A percentile compares a stretch with the other conserved stretches of the same genome.
Evolutionary conservation across 805 yeast genomes (phyloP).

Genomic region (Ogataea minuta): DNA sequence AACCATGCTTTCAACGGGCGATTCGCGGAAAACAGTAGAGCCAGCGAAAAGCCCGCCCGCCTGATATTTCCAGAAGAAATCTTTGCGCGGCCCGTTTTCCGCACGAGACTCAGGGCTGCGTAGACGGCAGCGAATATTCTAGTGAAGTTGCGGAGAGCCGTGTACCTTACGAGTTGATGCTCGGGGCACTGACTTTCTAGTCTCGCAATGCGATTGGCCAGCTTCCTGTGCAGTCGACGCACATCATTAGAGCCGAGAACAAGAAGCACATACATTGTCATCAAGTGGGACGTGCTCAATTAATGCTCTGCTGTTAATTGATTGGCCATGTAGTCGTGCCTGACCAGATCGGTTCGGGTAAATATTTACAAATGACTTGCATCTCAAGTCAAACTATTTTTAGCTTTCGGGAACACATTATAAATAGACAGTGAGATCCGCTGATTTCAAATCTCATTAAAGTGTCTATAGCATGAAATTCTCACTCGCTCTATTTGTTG

Average conservation of each 20-base stretch:
- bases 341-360: conserved; percentile 5
- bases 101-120: neutral
- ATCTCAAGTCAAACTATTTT: conserved; percentile 4
- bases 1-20: conserved; percentile 9
- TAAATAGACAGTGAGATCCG: conserved; percentile 24
- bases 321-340: conserved; percentile 6
- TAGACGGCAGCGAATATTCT: conserved; percentile 5
- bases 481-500: conserved; percentile 34
- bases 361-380: conserved; percentile 8
- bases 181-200: conserved; percentile 5
- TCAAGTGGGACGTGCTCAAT: too few relatives aligned
- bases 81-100: neutral
- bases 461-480: conserved; percentile 3
- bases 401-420: conserved; percentile 39
- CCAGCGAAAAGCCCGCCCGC: conserved; percentile 7
- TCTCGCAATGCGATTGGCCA: neutral
- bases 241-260: conserved; percentile 10
- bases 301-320: neutral
- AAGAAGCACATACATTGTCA: conserved; percentile 2
- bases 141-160: conserved; percentile 9
- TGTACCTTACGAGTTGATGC: conserved; percentile 1
- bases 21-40: conserved; percentile 15
- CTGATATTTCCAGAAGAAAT: neutral
- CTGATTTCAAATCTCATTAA: neutral
- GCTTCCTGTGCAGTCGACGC: neutral